Percentiles rank a stretch among this genome's conserved stretches.
phyloP scores from a whole-genome alignment of 2,329 filamentous ascomycete genomes.

The Aspergillus sp. region DNA sequence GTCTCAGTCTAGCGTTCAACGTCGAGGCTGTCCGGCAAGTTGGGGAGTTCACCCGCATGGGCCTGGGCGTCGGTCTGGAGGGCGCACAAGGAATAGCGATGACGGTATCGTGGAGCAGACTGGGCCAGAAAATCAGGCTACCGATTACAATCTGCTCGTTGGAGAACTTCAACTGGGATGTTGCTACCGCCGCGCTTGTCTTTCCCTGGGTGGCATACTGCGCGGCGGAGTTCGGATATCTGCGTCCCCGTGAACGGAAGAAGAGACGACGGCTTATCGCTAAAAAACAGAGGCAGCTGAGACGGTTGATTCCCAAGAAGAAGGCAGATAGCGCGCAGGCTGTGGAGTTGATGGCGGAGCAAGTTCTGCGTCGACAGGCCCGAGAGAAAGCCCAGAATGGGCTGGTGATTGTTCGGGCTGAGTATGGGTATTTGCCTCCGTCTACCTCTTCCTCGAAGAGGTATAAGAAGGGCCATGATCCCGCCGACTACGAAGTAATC shows the following conservation, averaged over 20 bases:
- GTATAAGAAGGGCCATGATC: constrained; percentile 14
- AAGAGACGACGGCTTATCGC: constrained; percentile 27
- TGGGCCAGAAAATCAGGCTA: constrained; percentile 33
- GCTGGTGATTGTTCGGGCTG: constrained; percentile 33
- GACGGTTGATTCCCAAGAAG: constrained; percentile 27
- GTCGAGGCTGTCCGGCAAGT: constrained; percentile 30
- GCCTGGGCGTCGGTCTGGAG: constrained; percentile 32
- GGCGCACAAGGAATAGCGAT: constrained; percentile 27
- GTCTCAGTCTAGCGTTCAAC: constrained; percentile 26
- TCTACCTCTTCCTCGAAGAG: constrained; percentile 9
- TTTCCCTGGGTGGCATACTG: constrained; percentile 35
- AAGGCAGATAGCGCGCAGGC: constrained; percentile 32
- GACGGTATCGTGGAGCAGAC: constrained; percentile 32
- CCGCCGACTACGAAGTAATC: constrained; percentile 19
- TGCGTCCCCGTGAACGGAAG: constrained; percentile 31
- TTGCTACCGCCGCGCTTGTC: constrained; percentile 27
- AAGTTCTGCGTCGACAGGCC: constrained; percentile 31
- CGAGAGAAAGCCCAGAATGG: constrained; percentile 28
- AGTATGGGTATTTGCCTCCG: constrained; percentile 31
- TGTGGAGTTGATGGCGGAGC: constrained; percentile 33
- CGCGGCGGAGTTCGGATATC: constrained; percentile 34
- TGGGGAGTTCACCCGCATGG: constrained; percentile 31
- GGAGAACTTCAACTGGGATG: constrained; percentile 24
- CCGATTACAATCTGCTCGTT: constrained; percentile 33
- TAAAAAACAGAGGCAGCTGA: constrained; percentile 30